phyloP scores from a whole-genome alignment of 140 eudicot genomes.

The Bidens hawaiensis region DNA sequence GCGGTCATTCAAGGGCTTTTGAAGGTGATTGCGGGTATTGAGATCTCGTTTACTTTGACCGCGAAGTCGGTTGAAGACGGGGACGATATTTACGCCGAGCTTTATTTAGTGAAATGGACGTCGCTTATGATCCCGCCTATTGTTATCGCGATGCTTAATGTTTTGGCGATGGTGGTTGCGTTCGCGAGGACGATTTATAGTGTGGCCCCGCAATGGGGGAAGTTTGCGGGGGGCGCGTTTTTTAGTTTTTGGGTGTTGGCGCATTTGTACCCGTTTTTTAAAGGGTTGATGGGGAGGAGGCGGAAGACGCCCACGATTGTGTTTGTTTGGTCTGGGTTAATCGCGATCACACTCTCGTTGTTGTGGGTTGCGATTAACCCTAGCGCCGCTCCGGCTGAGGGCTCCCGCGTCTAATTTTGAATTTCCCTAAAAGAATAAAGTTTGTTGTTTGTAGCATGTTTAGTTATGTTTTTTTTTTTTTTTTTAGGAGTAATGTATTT shows the following conservation, averaged over 20 bases:
- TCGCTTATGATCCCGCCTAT: constrained; percentile 70
- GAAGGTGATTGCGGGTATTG: constrained; percentile 63
- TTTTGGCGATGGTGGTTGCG: constrained; percentile 54
- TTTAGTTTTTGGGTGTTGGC: constrained; percentile 69
- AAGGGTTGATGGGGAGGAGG: constrained; percentile 67
- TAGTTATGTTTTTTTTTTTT: background rate
- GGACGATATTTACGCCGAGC: constrained; percentile 50
- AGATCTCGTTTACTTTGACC: constrained; percentile 63
- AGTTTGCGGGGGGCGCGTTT: constrained; percentile 57
- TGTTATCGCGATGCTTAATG: constrained; percentile 53
- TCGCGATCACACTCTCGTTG: constrained; percentile 55
- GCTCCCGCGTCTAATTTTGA: constrained; percentile 15
- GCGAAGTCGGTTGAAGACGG: constrained; percentile 48
- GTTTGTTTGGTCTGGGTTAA: constrained; percentile 65
- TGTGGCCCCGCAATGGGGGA: constrained; percentile 51
- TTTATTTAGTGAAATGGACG: constrained; percentile 64
- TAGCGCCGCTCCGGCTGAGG: constrained; percentile 13
- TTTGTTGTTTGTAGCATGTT: constrained; percentile 16
- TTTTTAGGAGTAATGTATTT: background rate
- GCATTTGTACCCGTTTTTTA: constrained; percentile 64
- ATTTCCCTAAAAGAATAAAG: constrained; percentile 24
- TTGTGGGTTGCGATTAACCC: constrained; percentile 59
- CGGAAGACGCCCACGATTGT: constrained; percentile 63
- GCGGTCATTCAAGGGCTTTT: constrained; percentile 62
- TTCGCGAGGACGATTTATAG: constrained; percentile 53